Percentiles rank a stretch among this genome's conserved stretches.
phyloP scores from a whole-genome alignment of 2,329 filamentous ascomycete species.

The Ophiostoma tasmaniense region DNA sequence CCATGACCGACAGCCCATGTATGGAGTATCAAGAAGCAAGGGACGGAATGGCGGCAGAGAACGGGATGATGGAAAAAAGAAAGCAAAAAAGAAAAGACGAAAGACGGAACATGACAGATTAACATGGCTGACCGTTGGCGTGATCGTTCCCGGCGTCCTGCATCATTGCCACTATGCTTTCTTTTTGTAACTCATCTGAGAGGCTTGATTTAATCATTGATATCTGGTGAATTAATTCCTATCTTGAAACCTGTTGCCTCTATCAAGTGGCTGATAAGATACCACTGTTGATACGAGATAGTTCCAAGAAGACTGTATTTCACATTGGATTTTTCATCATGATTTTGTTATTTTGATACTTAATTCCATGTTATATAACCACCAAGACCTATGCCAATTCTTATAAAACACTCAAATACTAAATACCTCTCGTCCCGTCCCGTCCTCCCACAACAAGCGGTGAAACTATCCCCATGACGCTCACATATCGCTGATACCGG shows the following conservation, averaged over 20 bases:
- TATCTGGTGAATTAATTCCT: neutral
- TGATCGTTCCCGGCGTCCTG: neutral
- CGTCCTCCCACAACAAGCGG: conserved; percentile 1
- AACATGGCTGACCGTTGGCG: neutral
- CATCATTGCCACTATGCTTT: neutral
- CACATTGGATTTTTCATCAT: neutral
- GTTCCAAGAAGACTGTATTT: neutral
- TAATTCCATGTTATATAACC: neutral
- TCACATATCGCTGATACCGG: neutral
- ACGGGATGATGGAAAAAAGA: neutral
- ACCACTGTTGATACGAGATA: neutral
- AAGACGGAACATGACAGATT: neutral
- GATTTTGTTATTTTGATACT: neutral
- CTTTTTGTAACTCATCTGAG: neutral
- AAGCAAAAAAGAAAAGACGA: neutral
- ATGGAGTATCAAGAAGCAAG: neutral
- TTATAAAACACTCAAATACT: neutral
- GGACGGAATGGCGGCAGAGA: neutral
- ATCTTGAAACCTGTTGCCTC: neutral
- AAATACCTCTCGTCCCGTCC: neutral
- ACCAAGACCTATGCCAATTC: neutral
- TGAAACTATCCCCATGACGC: conserved; percentile 3
- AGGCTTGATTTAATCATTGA: too few species aligned
- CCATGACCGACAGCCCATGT: neutral
- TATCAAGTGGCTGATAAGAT: neutral